Evolutionary conservation across 352 stramenopile species (phyloP).

Genomic region (Elongisporangium undulatum): DNA sequence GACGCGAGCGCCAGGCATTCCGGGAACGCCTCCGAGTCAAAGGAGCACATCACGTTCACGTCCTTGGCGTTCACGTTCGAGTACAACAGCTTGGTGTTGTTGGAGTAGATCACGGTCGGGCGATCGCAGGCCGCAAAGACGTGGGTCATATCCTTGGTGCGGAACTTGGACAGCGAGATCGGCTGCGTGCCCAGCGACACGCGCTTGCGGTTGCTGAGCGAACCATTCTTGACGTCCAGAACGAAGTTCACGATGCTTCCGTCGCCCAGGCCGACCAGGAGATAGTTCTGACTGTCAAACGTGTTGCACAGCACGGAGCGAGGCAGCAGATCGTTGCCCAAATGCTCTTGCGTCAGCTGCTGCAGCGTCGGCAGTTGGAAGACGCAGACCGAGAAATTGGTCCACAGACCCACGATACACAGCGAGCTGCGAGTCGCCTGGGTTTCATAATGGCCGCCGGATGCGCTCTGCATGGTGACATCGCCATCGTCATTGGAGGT

Average conservation of each 20-base stretch:
- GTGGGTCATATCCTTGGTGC: conserved; percentile 90
- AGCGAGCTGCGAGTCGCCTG: conserved; percentile 45
- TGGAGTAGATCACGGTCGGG: conserved; percentile 97
- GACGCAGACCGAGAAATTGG: conserved; percentile 90
- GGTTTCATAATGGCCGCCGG: conserved; percentile 52
- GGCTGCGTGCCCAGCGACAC: conserved; percentile 94
- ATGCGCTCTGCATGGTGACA: conserved; percentile 47
- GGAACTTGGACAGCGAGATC: conserved; percentile 92
- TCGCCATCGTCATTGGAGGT: conserved; percentile 19
- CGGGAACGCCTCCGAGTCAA: conserved; percentile 90
- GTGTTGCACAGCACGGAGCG: conserved; percentile 87
- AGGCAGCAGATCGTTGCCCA: conserved; percentile 81
- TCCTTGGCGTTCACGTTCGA: conserved; percentile 94
- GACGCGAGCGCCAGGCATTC: conserved; percentile 96
- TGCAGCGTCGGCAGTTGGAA: conserved; percentile 77
- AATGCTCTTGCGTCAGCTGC: conserved; percentile 52
- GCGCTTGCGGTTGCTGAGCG: conserved; percentile 86
- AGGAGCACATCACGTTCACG: conserved; percentile 92
- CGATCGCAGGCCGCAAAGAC: conserved; percentile 97
- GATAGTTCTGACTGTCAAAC: conserved; percentile 83
- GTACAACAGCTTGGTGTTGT: conserved; percentile 95
- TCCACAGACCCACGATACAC: conserved; percentile 90
- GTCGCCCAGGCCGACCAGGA: conserved; percentile 97
- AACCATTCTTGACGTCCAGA: conserved; percentile 44
- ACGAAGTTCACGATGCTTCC: conserved; percentile 93